Evolutionary conservation across 441 rosid genomes (phyloP).

Genomic region (Flueggea neowawraea): DNA sequence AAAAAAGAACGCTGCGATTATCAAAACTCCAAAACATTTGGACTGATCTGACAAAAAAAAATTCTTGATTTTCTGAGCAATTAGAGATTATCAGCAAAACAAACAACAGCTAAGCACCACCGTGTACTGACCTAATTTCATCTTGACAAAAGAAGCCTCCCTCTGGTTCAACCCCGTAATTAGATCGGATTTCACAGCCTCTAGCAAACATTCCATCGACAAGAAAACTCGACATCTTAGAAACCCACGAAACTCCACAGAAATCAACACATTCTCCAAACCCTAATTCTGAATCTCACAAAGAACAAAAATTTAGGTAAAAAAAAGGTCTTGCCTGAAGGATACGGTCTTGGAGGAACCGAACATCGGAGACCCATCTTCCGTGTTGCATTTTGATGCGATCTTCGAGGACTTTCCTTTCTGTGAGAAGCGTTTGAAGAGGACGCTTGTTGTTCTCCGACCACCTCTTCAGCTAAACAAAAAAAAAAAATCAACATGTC

Average conservation of each 20-base stretch:
- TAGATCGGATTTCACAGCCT: conserved; percentile 51
- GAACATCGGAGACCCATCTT: conserved; percentile 44
- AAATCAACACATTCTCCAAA: conserved; percentile 16
- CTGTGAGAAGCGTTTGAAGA: conserved; percentile 47
- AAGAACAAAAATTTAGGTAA: conserved; percentile 6
- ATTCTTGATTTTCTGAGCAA: too few species aligned
- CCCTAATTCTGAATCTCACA: conserved; percentile 27
- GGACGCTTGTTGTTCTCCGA: too few species aligned
- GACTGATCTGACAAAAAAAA: neutral
- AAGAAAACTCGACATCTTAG: neutral
- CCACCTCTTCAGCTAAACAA: too few species aligned
- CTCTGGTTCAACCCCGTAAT: conserved; percentile 52
- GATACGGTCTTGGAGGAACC: conserved; percentile 40
- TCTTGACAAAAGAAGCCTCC: conserved; percentile 41
- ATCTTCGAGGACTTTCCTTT: conserved; percentile 62
- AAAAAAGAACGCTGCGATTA: too few species aligned
- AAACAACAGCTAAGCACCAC: too few species aligned
- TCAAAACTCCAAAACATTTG: neutral
- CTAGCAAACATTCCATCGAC: conserved; percentile 32
- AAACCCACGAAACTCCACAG: conserved; percentile 7
- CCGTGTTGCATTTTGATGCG: conserved; percentile 42
- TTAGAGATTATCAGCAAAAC: too few species aligned
- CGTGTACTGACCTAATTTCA: conserved; percentile 50
- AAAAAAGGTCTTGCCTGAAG: conserved; percentile 38
- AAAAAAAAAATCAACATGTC: too few species aligned